Base-by-base conservation (phyloP, 2,329 filamentous ascomycete species). In the Penicillium sp. region DNA sequence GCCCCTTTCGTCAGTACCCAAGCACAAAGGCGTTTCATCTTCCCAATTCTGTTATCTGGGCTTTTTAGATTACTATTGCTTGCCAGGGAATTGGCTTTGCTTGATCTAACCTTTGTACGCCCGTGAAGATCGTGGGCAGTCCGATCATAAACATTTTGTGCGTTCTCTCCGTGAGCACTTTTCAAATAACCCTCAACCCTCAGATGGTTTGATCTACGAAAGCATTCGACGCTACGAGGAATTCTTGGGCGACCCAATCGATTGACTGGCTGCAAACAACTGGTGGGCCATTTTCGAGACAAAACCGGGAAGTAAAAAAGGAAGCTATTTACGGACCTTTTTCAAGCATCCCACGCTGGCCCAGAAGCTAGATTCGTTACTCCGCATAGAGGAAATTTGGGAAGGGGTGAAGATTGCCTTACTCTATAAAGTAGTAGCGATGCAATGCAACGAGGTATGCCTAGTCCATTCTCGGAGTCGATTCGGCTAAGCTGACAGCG, bases 251-350 rank as follows among this genome's bases (percentile, higher is more conserved):
- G 43, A 36, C 3, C 42, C 39, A 1, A 1, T 24, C 13, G 44
- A 54, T 35, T n/a, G 29, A 34, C 9, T 39, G 4, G 52, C 52
- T 9, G 49, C 44, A 37, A 38, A 36, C 9, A 39, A 44, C 32
- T 54, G 52, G 52, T 54, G 52, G 52, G 49, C 46, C 18, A 39
- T 49, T 25, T 26, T 54, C 12, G 40, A 50, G 28, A 39, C 9
- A 7, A 39, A 43, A 37, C 40, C 46, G 11, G 39, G 37, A 9
- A 53, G 46, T 25, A 39, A 43, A 24, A 55, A 55, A 27, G 43
- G 34, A 13, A 32, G 43, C 7, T 51, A 55, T 37, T 24, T 55
- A 26, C 35, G 45, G 2, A 37, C 43, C 5, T 44, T 55, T 12
- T 45, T 41, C 6, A 27, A 43, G 27, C 37, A 39, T 27, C 24